Conservation (phyloP, 1,284 basidiomycete species). For the Boletus coffeatus region DNA sequence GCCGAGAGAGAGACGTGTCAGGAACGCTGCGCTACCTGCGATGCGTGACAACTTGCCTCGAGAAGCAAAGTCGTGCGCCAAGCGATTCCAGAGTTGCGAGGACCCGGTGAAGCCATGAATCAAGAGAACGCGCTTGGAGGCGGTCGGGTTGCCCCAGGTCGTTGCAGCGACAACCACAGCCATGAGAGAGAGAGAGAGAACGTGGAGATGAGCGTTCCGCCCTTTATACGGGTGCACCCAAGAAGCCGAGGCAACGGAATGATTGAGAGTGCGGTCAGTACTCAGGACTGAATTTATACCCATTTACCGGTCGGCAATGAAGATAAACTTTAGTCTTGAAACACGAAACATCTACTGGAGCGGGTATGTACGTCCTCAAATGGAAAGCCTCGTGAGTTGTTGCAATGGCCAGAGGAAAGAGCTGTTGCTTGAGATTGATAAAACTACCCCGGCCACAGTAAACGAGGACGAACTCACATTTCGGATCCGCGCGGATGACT, state of each 20-base stretch:
- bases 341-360: not conserved
- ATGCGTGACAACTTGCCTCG: slow-evolving; percentile 6
- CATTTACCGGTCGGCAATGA: not conserved
- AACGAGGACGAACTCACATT: not conserved
- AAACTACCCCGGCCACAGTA: not conserved
- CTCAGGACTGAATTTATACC: not conserved
- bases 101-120: slow-evolving; percentile 14
- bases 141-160: slow-evolving; percentile 15
- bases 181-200: not conserved
- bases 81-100: slow-evolving; percentile 6
- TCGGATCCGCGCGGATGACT: not conserved
- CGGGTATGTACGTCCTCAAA: not conserved
- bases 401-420: not conserved
- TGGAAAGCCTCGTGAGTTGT: not conserved
- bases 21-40: not conserved
- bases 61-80: slow-evolving; percentile 11
- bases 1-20: not conserved
- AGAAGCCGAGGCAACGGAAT: not conserved
- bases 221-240: not conserved
- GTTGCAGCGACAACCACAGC: not conserved
- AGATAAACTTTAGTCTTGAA: not conserved
- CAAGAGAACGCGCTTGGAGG: slow-evolving; percentile 16
- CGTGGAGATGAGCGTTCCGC: not conserved
- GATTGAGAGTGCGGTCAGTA: not conserved
- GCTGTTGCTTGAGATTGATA: not conserved